Base-by-base conservation (phyloP, 495 filamentous ascomycete genomes). In the Lentithecium fluviatile region DNA sequence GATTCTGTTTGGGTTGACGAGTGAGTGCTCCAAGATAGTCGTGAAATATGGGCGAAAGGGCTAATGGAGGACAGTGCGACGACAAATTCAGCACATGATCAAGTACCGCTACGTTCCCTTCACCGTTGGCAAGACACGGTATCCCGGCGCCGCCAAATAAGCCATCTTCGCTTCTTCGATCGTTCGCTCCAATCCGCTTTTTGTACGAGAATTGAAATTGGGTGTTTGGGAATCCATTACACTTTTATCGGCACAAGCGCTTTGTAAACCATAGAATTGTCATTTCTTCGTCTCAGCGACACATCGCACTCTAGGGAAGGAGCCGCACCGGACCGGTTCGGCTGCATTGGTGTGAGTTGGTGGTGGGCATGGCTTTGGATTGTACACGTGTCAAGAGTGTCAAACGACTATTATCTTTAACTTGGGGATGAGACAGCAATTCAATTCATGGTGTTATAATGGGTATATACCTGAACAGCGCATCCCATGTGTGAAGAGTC, bases 21-120 rank as follows among this genome's bases (percentile, higher is more conserved):
- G 91, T 95, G 83, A 65, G 90, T 82, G 1, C 15, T 13, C 19
- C 15, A 43, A 43, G n/a, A n/a, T n/a, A n/a, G n/a, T n/a, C n/a
- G n/a, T n/a, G n/a, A n/a, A 42, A 13, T 29, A 17, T 23, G 7
- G 26, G 29, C 15, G 17, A 29, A 57, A 45, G 23, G 20, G 42
- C 43, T 42, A 59, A 51, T 20, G 26, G 59, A 46, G n/a, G 38
- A 36, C 65, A 95, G 91, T 98, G 94, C 83, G 94, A 70, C 87
- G 91, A 76, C 94, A 98, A 77, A 98, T 98, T 60, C 94, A 98
- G 80, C 92, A 96, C 76, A 98, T 98, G 94, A 96, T 98, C 84
- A 98, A 97, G 79, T 98, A 98, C 79, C 90, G 94, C 76, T 98
- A 97, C 72, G 91, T 97, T 26, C 92, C 92, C 40, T 97, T 97